Evolutionary conservation across 1,139 yeast species (phyloP), one percentile per base, ranked within the genome.

Genomic region (Suhomyces taliae): DNA sequence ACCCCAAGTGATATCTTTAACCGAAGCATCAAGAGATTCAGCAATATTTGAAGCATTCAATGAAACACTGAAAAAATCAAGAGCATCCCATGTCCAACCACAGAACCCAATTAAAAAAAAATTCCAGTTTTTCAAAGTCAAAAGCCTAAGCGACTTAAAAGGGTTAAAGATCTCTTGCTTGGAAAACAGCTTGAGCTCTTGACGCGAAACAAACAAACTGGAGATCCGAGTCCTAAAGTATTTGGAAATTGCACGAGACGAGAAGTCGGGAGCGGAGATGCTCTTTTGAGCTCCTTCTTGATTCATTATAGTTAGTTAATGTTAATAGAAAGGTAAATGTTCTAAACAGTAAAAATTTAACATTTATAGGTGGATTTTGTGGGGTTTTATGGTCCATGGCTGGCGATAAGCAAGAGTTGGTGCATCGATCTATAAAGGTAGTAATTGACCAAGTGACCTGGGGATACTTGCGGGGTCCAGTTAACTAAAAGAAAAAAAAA

Each of bases 41-140:
- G 77, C 71, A 42, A 73, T 64, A 15, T 57, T 57, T 7, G 59
- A 34, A 6, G 64, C 67, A 49, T 72, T 71, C 47, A 71, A 61
- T 14, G 71, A 64, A 8, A 71, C 72, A n/a, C 67, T 52, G 48
- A 71, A 72, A 52, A 66, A 71, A 56, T 72, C 78, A 51, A 73
- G 66, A 7, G 76, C 73, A 57, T 72, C 78, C 72, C 73, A 69
- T 7, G 76, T 70, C 78, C 78, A 73, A 26, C 70, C 74, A 40
- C 58, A 56, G 44, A 69, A 66, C 1, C 74, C 75, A 40, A 68
- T 53, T 24, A 60, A 46, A 50, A 70, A 70, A 46, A 63, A 70
- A 47, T 61, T 60, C 78, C 78, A 72, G 52, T 72, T 70, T 41
- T 58, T 60, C 32, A 60, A 55, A 19, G 60, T 58, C 47, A 73